Evolutionary conservation across 352 stramenopile species (phyloP).

Genomic region (Plasmopara muralis): DNA sequence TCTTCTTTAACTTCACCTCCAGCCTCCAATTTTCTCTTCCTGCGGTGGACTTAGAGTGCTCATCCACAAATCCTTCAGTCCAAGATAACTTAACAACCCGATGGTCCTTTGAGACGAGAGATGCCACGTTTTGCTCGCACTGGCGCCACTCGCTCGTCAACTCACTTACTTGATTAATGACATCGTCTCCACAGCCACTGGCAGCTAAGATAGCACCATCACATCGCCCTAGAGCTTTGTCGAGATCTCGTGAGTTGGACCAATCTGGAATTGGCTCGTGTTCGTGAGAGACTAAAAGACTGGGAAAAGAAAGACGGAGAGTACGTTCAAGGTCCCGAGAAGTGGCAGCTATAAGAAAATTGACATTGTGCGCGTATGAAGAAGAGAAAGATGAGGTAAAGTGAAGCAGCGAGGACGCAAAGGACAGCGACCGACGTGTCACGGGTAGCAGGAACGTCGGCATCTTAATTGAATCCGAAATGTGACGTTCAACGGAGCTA

Average conservation of each 20-base stretch:
- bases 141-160: conserved; percentile 19
- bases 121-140: conserved; percentile 21
- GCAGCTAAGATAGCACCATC: conserved; percentile 40
- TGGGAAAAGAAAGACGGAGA: conserved; percentile 21
- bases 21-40: conserved; percentile 40
- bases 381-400: conserved; percentile 4
- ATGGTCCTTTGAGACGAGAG: conserved; percentile 18
- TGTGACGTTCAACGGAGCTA: no score
- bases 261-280: conserved; percentile 36
- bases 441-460: conserved; percentile 34
- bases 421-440: conserved; percentile 25
- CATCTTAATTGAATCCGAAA: conserved; percentile 4
- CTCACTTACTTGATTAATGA: conserved; percentile 15
- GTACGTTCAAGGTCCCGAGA: conserved; percentile 21
- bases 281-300: conserved; percentile 25
- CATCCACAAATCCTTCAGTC: conserved; percentile 29
- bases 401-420: conserved; percentile 19
- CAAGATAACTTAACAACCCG: conserved; percentile 56
- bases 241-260: conserved; percentile 33
- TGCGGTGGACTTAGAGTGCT: conserved; percentile 24
- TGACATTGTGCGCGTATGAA: background rate
- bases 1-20: conserved; percentile 33
- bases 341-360: conserved; percentile 18
- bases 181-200: conserved; percentile 14
- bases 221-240: conserved; percentile 34